Evolutionary conservation across 1,139 yeast genomes (phyloP), one percentile per base, ranked within the genome.

Genomic region (Debaryomyces subglobosus): DNA sequence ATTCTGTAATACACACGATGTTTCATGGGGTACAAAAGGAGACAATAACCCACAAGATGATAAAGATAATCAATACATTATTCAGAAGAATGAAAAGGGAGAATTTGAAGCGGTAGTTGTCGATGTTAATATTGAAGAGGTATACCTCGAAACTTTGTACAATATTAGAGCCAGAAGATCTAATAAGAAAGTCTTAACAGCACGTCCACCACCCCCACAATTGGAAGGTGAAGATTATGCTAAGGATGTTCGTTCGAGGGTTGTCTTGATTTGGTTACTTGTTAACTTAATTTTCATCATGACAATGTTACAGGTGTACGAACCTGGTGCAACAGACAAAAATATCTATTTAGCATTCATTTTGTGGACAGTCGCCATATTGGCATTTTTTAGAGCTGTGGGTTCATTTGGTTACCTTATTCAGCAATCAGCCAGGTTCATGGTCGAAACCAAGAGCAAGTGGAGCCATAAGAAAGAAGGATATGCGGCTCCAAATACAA

Each of bases 1-100:
- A 1, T 89, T 90, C 67, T 91, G 98, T 71, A 91, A 91, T 64
- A 90, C 96, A 4, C 97, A 91, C 69, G 97, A 91, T 74, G 96
- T 91, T 46, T 87, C 96, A 0, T 92, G 97, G 97, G 97, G 97
- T 68, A 92, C 97, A 0, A 91, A 91, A 64, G 97, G 97, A 56
- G 96, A 92, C 53, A 88, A 86, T 55, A 82, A 84, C 54, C 87
- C 85, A 43, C 77, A 84, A 13, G 84, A 83, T 58, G 80, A 76
- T 53, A 67, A 63, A 47, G 53, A 61, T 13, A 74, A 75, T 48
- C 78, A 72, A 52, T 77, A 77, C 53, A 72, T 75, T 47, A 74
- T 77, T 50, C 79, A 76, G 49, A 71, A 74, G 58, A 74, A 75
- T 50, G 80, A 72, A 45, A 66, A 72, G 52, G 81, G 81, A 45